A percentile compares a stretch with the other conserved stretches of the same genome.
phyloP scores from a whole-genome alignment of 768 basidiomycete species.

The Psilocybe tampanensis region DNA sequence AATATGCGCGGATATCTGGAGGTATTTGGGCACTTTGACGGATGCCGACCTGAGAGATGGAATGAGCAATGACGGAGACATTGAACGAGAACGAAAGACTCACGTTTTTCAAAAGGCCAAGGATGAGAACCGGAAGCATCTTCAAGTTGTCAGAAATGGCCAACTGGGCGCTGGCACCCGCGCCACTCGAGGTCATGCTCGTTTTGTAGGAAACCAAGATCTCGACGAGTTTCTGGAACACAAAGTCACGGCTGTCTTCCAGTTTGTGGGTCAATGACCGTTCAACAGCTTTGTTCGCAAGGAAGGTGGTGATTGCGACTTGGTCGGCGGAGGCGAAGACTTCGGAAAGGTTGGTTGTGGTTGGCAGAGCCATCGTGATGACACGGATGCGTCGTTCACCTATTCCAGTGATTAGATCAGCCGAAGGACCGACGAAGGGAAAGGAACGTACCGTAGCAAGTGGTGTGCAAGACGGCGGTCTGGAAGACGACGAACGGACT shows the following conservation, averaged over 20 bases:
- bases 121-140: slow-evolving; percentile 87
- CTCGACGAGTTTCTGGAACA: slow-evolving; percentile 83
- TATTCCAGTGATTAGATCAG: slow-evolving; percentile 12
- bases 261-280: slow-evolving; percentile 81
- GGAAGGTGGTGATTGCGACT: slow-evolving; percentile 78
- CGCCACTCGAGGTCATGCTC: slow-evolving; percentile 93
- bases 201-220: slow-evolving; percentile 89
- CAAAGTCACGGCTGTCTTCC: slow-evolving; percentile 87
- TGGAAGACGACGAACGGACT: slow-evolving; percentile 93
- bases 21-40: slow-evolving; percentile 97
- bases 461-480: slow-evolving; percentile 93
- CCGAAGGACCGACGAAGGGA: no score
- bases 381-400: slow-evolving; percentile 91
- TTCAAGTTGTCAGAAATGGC: slow-evolving; percentile 93
- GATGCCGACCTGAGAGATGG: slow-evolving; percentile 71
- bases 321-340: slow-evolving; percentile 91
- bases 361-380: slow-evolving; percentile 84
- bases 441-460: slow-evolving; percentile 70
- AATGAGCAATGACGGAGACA: background rate
- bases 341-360: slow-evolving; percentile 86
- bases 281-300: slow-evolving; percentile 94
- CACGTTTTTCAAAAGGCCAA: slow-evolving; percentile 94
- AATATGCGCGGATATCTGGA: slow-evolving; percentile 93
- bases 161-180: slow-evolving; percentile 92
- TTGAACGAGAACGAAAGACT: slow-evolving; percentile 22